Base-by-base conservation (phyloP, 139 green algal species). In the Eudorina sp. region DNA sequence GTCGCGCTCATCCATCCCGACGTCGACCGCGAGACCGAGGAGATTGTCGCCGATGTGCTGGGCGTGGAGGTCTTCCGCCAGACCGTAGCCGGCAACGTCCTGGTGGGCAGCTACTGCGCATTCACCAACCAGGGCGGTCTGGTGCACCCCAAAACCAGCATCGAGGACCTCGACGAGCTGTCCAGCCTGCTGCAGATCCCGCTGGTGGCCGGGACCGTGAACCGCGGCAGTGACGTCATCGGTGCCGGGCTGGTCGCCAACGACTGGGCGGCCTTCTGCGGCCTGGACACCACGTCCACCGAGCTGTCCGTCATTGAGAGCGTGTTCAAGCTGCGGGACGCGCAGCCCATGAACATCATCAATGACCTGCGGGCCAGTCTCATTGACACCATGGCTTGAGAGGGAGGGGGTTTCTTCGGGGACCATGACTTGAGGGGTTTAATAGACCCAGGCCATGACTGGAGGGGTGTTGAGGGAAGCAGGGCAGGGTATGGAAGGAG, bases 21-120 rank as follows among this genome's bases (percentile, higher is more conserved):
- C 93, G 93, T 99, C 14, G 98, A 99, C 91, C 94, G 90, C 79
- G 97, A 99, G 84, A 99, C 97, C 16, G 97, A 99, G 91, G 76
- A 90, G 74, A 91, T 93, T 41, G 60, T 93, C 21, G 97, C 96
- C 21, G 98, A 99, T 93, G 97, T 99, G 88, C 92, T 99, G 83
- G 98, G 98, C 25, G 97, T 99, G 73, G 98, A 99, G 94, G 98
- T 99, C 19, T 99, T 99, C 92, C 94, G 98, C n/a, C 97, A 99
- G 81, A 98, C 95, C 2, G 94, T 99, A 25, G 98, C 98, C 0
- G 95, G 95, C 68, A 99, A 99, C 88, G 93, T 97, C 46, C 91
- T 99, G 21, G 96, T 99, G 1, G 98, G 98, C 76, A 98, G 94
- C 91, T 99, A 99, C 92, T 97, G 94, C 88, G 88, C 90, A 8